Evolutionary conservation across 2,329 filamentous ascomycete species (phyloP).

Genomic region (Colletotrichum horii): DNA sequence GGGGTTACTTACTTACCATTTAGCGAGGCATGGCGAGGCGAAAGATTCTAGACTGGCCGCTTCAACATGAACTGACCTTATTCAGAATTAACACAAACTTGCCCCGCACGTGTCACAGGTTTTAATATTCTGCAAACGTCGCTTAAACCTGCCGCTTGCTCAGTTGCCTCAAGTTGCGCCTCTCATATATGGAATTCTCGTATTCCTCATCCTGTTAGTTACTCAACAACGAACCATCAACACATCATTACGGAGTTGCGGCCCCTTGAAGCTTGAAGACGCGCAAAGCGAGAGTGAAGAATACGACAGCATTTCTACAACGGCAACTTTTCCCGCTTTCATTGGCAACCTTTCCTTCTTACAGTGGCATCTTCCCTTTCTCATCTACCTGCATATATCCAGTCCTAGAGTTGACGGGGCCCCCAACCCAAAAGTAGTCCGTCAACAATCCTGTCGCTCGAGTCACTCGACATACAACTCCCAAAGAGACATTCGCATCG

Average conservation of each 20-base stretch:
- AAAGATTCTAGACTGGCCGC: background rate
- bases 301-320: background rate
- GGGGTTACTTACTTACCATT: background rate
- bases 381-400: background rate
- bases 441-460: background rate
- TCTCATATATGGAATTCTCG: background rate
- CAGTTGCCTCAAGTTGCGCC: background rate
- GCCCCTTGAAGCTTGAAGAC: background rate
- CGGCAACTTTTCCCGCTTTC: background rate
- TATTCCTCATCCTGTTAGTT: background rate
- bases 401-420: background rate
- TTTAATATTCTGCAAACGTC: background rate
- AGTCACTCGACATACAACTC: background rate
- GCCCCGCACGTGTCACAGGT: background rate
- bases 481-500: background rate
- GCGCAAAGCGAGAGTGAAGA: background rate
- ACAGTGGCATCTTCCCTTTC: background rate
- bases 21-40: background rate
- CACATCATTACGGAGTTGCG: background rate
- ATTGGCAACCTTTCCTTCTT: background rate
- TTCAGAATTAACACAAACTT: background rate
- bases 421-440: accelerated
- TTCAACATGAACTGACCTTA: background rate
- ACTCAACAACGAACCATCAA: background rate
- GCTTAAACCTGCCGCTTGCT: background rate